Evolutionary conservation across 2,329 filamentous ascomycete genomes (phyloP), one percentile per base, ranked within the genome.

Genomic region (Trichoderma afroharzianum): DNA sequence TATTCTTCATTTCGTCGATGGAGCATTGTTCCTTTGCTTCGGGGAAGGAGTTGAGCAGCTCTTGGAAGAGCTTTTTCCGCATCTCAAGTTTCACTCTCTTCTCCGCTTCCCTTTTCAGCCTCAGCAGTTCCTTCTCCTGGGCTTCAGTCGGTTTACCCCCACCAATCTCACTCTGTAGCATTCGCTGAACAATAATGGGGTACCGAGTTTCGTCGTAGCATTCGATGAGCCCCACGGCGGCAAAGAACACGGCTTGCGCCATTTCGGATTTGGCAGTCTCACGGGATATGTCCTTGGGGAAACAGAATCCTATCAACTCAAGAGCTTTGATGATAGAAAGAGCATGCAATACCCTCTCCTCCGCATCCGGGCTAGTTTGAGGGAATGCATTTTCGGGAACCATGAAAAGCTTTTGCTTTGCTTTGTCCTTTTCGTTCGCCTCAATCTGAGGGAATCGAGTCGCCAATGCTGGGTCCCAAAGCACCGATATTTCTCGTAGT

Each of bases 181-280:
- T 47, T 24, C 55, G 50, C 36, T 39, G 32, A 36, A 58, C 30
- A 11, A 57, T n/a, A 11, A 58, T 47, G 6, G 59, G 53, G 30
- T 33, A 33, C 21, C 61, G 47, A 5, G 28, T 63, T 57, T 68
- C 26, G 14, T 68, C 57, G 21, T 43, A 58, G 21, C 70, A 61
- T 43, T 70, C 64, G 9, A 53, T 43, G n/a, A 63, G 18, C 9
- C 59, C 43, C 8, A 33, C 55, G 11, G 70, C 58, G 14, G 66
- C 43, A 43, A 72, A 68, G 43, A 62, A 72, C 8, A 72, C 66
- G 4, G 70, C 55, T 55, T 68, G 70, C 3, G 70, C 47, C 43
- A 72, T 72, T 32, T 72, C 70, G 6, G 58, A 36, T 55, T 55
- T 63, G 5, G 70, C 70, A 4, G 70, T 70, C 39, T 72, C 70